Evolutionary conservation across 495 filamentous ascomycete species (phyloP).

Genomic region (Lasiosphaeria hispida): DNA sequence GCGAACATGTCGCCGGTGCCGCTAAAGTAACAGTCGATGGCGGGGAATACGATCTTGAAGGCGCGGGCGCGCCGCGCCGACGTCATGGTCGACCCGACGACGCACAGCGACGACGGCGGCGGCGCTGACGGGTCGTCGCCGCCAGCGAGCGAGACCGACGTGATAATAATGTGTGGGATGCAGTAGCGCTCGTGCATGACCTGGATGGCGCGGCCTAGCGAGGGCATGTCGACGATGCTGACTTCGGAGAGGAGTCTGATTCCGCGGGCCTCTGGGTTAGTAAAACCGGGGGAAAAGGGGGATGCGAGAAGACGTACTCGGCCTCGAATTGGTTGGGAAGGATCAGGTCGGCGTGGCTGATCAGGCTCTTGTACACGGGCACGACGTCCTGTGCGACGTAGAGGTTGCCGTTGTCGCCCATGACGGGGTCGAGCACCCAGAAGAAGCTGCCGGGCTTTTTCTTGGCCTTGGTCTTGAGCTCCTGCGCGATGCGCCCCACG

Average conservation of each 20-base stretch:
- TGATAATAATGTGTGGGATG: slow-evolving; percentile 90
- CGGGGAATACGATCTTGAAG: slow-evolving; percentile 81
- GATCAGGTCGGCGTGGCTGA: slow-evolving; percentile 83
- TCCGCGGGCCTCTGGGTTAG: not conserved
- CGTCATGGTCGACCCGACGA: slow-evolving; percentile 74
- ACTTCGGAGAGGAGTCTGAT: slow-evolving; percentile 72
- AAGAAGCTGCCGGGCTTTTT: slow-evolving; percentile 75
- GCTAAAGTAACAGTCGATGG: slow-evolving; percentile 87
- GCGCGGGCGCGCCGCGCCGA: slow-evolving; percentile 64
- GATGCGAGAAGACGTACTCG: slow-evolving; percentile 59
- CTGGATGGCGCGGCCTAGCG: slow-evolving; percentile 69
- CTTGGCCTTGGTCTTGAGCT: slow-evolving; percentile 65
- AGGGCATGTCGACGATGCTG: slow-evolving; percentile 74
- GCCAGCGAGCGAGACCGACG: slow-evolving; percentile 62
- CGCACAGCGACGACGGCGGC: slow-evolving; percentile 53
- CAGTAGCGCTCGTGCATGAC: slow-evolving; percentile 72
- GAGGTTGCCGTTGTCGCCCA: slow-evolving; percentile 90
- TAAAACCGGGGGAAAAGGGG: not conserved
- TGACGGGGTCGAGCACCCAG: slow-evolving; percentile 97
- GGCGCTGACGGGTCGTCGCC: slow-evolving; percentile 10
- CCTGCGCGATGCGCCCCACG: slow-evolving; percentile 76
- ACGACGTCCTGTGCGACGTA: slow-evolving; percentile 90
- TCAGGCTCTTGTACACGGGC: slow-evolving; percentile 78
- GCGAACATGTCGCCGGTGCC: slow-evolving; percentile 99
- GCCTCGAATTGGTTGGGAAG: slow-evolving; percentile 97